Evolutionary conservation across 108 stramenopile genomes (phyloP), one percentile per base, ranked within the genome.

Genomic region (Skeletonema tropicum): DNA sequence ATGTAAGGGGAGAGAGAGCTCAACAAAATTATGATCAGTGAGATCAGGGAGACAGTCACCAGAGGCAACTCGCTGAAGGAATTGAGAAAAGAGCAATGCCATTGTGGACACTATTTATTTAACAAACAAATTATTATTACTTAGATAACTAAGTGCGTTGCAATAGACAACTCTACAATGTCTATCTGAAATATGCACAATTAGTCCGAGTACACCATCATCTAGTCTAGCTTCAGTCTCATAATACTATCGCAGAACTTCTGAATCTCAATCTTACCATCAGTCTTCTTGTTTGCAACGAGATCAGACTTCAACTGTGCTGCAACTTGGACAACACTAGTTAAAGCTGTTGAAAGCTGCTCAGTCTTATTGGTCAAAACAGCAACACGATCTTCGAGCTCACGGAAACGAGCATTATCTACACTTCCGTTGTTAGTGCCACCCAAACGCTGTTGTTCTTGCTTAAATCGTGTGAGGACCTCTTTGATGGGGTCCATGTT

Each of bases 401-500:
- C 79, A n/a, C 73, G 68, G 5, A 80, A 68, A 57, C 79, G 68
- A 19, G 79, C 73, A 29, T 14, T 57, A 49, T 80, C 79, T 3
- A 80, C 41, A 33, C 45, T 58, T 30, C 68, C 73, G 23, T 32
- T 25, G 63, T 49, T 63, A 30, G 48, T 41, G 8, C 64, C 48
- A 5, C 80, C 68, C 31, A 73, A 59, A 17, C 74, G 64, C 3
- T 93, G 88, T 52, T 93, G 90, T 42, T 89, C 86, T 29, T 78
- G 76, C 75, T 89, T 90, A 79, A 93, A 92, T 66, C 90, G 89
- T 62, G 90, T 87, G 14, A 95, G 70, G 10, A 90, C 86, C 41
- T 89, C 85, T 32, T 91, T 86, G 61, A 93, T 88, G 32, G 89
- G 76, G 3, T 89, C 90, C 86, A 90, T 88, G 61, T 89, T 89